These are phyloP conservation scores for Tetrapisispora phaffii DNA, from an alignment of 805 yeast genomes.

Conservation along the genomic window DNA sequence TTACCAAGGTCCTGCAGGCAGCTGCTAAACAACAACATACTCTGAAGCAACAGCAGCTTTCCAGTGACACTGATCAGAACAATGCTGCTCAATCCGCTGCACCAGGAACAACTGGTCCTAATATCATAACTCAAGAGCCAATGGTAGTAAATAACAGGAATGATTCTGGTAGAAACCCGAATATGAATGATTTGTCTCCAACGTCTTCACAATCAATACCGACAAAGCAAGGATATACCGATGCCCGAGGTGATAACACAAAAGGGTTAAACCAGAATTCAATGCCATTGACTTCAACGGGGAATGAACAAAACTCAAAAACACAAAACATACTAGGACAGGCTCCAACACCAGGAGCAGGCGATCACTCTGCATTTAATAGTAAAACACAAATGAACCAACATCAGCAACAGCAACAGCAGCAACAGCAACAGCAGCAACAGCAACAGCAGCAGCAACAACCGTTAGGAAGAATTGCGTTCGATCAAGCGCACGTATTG, in stretches of 20 bases:
- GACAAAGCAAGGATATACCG: not conserved
- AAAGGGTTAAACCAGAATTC: not conserved
- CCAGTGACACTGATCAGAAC: conserved; percentile 3
- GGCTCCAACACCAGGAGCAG: not conserved
- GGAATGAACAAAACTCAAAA: conserved; percentile 7
- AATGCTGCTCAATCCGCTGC: not conserved
- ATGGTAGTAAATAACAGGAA: not conserved
- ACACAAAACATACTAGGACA: not conserved
- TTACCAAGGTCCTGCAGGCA: conserved; percentile 26
- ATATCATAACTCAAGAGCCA: not conserved
- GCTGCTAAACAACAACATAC: conserved; percentile 31
- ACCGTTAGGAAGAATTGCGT: conserved; percentile 3
- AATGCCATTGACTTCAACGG: conserved; percentile 10
- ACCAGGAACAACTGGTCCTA: not conserved
- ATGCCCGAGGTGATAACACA: no score
- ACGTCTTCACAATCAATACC: not conserved
- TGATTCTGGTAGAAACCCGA: not conserved
- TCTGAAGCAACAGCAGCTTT: conserved; percentile 15
- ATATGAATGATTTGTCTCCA: not conserved
- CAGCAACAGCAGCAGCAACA: conserved; percentile 4
- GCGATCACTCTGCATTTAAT: not conserved
- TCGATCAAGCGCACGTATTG: conserved; percentile 23
- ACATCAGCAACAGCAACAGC: not conserved
- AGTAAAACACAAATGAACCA: not conserved
- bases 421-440: conserved; percentile 9